Evolutionary conservation across 106 monocot species (phyloP), one percentile per base, ranked within the genome.

Genomic region (Acorus gramineus): DNA sequence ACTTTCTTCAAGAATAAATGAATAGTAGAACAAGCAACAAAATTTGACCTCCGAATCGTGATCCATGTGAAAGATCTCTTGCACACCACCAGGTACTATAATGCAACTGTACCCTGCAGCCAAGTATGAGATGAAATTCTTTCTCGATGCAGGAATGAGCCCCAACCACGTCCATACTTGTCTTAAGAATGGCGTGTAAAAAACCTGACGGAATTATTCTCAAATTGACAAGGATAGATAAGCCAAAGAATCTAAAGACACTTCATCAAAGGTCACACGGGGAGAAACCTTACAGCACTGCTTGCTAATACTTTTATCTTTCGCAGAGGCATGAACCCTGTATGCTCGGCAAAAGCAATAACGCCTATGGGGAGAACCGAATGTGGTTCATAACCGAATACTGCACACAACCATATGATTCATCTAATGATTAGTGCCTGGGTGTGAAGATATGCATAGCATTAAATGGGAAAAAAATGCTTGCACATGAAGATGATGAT

Each of bases 151-250:
- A 44, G 95, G 77, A 8, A 77, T 58, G 49, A 90, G 72, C 42
- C 95, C 95, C 50, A 87, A 59, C 95, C 95, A 96, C 46, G 95
- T 83, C 90, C 90, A 90, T 44, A 96, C 75, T 9, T 96, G 95
- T 68, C 95, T 87, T 7, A 96, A 59, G 55, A 96, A 80, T 58
- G 95, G 95, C 7, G 85, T 90, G 48, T 85, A 79, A 79, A 96
- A 90, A 42, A 86, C 89, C 94, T 95, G 60, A 2, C 42, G n/a
- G n/a, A n/a, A n/a, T n/a, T n/a, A n/a, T n/a, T n/a, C n/a, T n/a
- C n/a, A n/a, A n/a, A n/a, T n/a, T n/a, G n/a, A n/a, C n/a, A n/a
- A n/a, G n/a, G n/a, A n/a, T n/a, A n/a, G n/a, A n/a, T n/a, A n/a
- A n/a, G n/a, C n/a, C n/a, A n/a, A n/a, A n/a, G n/a, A n/a, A n/a